A percentile compares a stretch with the other conserved stretches of the same genome.
Evolutionary conservation across 306 rosid genomes (phyloP).

Genomic region (Gastrolobium bilobum): DNA sequence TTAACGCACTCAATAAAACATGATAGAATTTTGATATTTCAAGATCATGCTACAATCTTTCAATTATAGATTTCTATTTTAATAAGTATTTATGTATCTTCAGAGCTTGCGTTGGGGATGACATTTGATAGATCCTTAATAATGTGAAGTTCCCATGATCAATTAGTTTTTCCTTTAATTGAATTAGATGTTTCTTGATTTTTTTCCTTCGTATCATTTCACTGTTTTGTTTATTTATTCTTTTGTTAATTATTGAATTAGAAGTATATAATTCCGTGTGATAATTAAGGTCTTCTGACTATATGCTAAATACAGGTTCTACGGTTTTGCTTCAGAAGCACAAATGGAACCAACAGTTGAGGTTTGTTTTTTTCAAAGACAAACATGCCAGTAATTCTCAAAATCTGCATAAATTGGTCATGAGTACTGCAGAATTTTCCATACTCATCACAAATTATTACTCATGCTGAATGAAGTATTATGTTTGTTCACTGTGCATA

Average conservation of each 20-base stretch:
- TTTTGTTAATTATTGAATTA: constrained; percentile 26
- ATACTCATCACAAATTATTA: constrained; percentile 17
- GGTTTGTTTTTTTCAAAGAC: constrained; percentile 58
- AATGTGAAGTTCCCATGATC: constrained; percentile 18
- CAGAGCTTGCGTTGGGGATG: constrained; percentile 43
- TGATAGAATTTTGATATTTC: constrained; percentile 16
- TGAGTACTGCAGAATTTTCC: constrained; percentile 42
- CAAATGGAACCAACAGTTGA: constrained; percentile 92
- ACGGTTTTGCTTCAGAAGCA: constrained; percentile 95
- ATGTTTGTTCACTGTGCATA: constrained; percentile 18
- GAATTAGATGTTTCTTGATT: constrained; percentile 25
- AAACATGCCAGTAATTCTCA: constrained; percentile 36
- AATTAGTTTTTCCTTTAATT: constrained; percentile 35
- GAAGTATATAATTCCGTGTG: constrained; percentile 1
- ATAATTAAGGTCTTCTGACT: constrained; percentile 24
- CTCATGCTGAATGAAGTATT: constrained; percentile 40
- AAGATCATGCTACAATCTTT: constrained; percentile 19
- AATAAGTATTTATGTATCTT: constrained; percentile 13
- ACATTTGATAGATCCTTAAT: constrained; percentile 31
- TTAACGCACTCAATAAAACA: not conserved
- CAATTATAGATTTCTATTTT: constrained; percentile 20
- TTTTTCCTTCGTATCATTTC: constrained; percentile 15
- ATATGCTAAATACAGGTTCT: constrained; percentile 68
- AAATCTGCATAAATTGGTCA: constrained; percentile 39
- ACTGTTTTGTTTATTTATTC: constrained; percentile 31